Base-by-base conservation (phyloP, 768 basidiomycete genomes). In the Kwoniella bestiolae region DNA sequence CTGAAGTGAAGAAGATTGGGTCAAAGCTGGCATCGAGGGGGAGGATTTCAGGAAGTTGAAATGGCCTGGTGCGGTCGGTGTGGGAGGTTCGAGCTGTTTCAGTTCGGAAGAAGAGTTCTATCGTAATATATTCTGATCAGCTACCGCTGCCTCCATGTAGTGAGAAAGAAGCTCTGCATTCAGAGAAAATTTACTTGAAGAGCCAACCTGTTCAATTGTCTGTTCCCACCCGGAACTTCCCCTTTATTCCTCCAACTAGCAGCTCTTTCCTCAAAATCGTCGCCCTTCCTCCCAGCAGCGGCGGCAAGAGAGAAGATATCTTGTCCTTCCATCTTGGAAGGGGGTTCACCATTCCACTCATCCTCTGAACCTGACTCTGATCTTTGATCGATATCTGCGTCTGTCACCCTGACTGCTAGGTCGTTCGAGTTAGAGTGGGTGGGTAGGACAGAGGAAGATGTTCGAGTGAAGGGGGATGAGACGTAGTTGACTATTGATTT, bases 321-420 rank as follows among this genome's bases (percentile, higher is more conserved):
- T 26, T 69, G 63, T 3, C 66, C 66, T 7, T 60, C 18, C 67
- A 73, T 73, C 6, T 18, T 49, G 5, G 34, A 41, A 0, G 73
- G 69, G 5, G 69, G 55, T 29, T 60, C 53, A 5, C 76, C 76
- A 34, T 70, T 67, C 76, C 76, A 77, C 26, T 60, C 58, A 47
- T 77, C 76, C 32, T 77, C 76, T 60, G 73, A 73, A 2, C 76
- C 76, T 23, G 76, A 77, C 34, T 73, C 71, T 0, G 74, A 75
- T 28, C 56, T 63, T 28, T 47, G 28, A 26, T 60, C 59, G 14
- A 60, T 50, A 41, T 41, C 38, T 18, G 18, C 29, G n/a, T 44
- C 55, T 1, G 14, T 18, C 9, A 38, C 38, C 25, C 26, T 49
- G 18, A 46, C 6, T 14, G 29, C 14, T 52, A 18, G 11, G 3